Base-by-base conservation (phyloP, 2,329 filamentous ascomycete genomes). In the Fusarium temperatum region DNA sequence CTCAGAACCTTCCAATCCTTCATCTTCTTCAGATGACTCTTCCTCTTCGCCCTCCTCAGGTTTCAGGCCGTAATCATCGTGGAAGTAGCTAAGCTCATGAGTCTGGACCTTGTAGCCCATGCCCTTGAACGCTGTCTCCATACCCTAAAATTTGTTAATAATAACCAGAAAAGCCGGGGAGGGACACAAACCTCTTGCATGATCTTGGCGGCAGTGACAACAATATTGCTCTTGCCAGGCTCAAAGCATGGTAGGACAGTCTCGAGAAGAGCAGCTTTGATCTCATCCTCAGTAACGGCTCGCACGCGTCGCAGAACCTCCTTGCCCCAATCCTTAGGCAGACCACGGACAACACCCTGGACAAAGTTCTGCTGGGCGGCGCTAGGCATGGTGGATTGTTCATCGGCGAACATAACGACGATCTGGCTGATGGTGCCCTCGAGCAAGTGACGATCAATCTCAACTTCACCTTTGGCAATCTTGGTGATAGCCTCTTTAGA, bases 341-440 rank as follows among this genome's bases (percentile, higher is more conserved):
- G 86, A 4, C 90, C 92, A 20, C 92, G 89, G 55, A 98, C 89
- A 11, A 97, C 95, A 65, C 94, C 90, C 68, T 93, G 90, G 17
- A 95, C 87, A 81, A 97, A 99, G 79, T 94, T 96, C 76, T 93
- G 91, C 78, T 92, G 89, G 2, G 95, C 96, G 1, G 96, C 95
- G 48, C 88, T 90, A 12, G 92, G 89, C 88, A 97, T 94, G 2
- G 94, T 98, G 5, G 93, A 89, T 82, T 98, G 94, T 79, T 97
- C 94, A 76, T 98, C 94, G 4, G 95, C 96, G 79, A 97, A 93
- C 57, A 87, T 88, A 70, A 95, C 91, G 39, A 99, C 94, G 66
- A 99, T 95, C 76, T 92, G 93, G 79, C 93, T 96, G 68, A 99
- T 93, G 9, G 96, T 95, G 11, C 94, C 95, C 82, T 98, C 94